phyloP scores from a whole-genome alignment of 73 alveolate genomes.

The Paramecium primaurelia region DNA sequence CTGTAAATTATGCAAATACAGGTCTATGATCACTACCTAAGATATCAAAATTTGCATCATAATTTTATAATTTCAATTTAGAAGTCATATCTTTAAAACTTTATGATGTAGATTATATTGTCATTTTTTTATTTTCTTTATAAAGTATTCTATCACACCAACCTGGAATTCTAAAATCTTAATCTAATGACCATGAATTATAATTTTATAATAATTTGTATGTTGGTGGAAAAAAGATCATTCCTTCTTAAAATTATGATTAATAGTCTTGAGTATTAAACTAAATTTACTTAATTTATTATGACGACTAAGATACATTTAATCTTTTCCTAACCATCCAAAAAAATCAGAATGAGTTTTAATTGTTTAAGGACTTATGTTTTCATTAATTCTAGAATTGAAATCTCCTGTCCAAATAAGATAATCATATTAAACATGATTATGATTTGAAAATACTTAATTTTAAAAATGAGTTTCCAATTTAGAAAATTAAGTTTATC shows the following conservation, averaged over 20 bases:
- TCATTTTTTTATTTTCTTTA: slow-evolving; percentile 62
- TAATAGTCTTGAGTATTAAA: slow-evolving; percentile 54
- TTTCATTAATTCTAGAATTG: slow-evolving; percentile 82
- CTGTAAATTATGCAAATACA: slow-evolving; percentile 72
- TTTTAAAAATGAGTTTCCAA: neutral
- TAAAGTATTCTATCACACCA: slow-evolving; percentile 93
- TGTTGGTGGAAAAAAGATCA: slow-evolving; percentile 90
- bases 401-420: slow-evolving; percentile 93
- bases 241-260: slow-evolving; percentile 83
- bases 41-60: slow-evolving; percentile 35
- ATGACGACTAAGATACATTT: slow-evolving; percentile 20
- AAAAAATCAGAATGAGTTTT: slow-evolving; percentile 23
- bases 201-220: slow-evolving; percentile 73
- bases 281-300: neutral
- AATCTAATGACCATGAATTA: slow-evolving; percentile 71
- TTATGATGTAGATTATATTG: neutral
- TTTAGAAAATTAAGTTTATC: slow-evolving; percentile 25
- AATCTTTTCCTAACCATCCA: slow-evolving; percentile 30
- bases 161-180: slow-evolving; percentile 83
- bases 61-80: slow-evolving; percentile 20
- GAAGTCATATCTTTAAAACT: neutral
- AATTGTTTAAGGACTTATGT: slow-evolving; percentile 45
- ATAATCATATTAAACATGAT: slow-evolving; percentile 61
- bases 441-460: neutral
- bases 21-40: slow-evolving; percentile 80